Evolutionary conservation across 2,329 filamentous ascomycete species (phyloP).

Genomic region (Xylaria sp.): DNA sequence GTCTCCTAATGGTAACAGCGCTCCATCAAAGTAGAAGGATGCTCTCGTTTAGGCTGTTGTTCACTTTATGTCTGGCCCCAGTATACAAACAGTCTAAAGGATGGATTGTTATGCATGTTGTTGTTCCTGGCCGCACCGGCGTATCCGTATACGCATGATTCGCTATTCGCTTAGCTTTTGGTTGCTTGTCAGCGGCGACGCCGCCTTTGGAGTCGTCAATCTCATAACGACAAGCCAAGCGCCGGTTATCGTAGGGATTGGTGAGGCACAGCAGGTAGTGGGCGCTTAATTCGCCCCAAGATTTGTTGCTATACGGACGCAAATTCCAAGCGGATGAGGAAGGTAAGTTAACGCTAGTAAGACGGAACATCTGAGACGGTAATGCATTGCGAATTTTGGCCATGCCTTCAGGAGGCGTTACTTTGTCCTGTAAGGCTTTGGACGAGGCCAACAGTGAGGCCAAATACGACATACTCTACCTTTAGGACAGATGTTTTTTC

Average conservation of each 20-base stretch:
- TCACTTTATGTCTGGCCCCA: background rate
- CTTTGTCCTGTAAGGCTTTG: background rate
- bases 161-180: conserved; percentile 13
- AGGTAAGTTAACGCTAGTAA: background rate
- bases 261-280: background rate
- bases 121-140: conserved; percentile 2
- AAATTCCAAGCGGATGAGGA: background rate
- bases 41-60: conserved; percentile 9
- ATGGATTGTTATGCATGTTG: conserved; percentile 18
- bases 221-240: background rate
- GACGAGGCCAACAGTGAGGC: background rate
- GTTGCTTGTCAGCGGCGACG: conserved; percentile 17
- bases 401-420: background rate
- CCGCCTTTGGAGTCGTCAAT: conserved; percentile 9
- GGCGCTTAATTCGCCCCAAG: background rate
- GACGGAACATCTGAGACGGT: background rate
- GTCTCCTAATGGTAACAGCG: background rate
- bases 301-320: background rate
- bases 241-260: conserved; percentile 2
- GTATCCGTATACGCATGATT: conserved; percentile 28
- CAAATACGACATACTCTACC: background rate
- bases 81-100: conserved; percentile 17
- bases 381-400: background rate
- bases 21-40: background rate
- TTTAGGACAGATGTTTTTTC: background rate